Evolutionary conservation across 495 filamentous ascomycete genomes (phyloP).

Genomic region (Xylaria bambusicola): DNA sequence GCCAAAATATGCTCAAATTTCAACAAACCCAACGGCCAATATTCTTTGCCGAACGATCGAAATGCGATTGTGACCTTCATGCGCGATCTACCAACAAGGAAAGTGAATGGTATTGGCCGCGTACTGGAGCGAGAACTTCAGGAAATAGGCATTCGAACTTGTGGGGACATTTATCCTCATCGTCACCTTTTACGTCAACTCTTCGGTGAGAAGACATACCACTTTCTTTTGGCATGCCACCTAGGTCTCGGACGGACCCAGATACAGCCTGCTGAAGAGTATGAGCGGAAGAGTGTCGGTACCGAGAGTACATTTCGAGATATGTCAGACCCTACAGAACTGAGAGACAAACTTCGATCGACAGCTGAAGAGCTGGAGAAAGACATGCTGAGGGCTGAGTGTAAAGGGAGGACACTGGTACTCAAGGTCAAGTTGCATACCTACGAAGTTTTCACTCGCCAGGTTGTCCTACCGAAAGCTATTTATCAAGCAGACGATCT

Average conservation of each 20-base stretch:
- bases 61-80: conserved; percentile 81
- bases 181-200: conserved; percentile 70
- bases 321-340: conserved; percentile 63
- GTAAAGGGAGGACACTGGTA: conserved; percentile 86
- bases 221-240: conserved; percentile 81
- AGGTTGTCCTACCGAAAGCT: conserved; percentile 71
- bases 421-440: conserved; percentile 94
- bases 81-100: conserved; percentile 75
- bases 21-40: conserved; percentile 98
- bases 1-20: conserved; percentile 94
- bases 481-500: conserved; percentile 76
- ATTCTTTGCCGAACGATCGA: conserved; percentile 68
- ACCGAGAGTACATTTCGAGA: conserved; percentile 93
- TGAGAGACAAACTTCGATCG: conserved; percentile 74
- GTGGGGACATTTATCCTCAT: conserved; percentile 82
- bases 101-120: conserved; percentile 90
- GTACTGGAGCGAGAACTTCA: conserved; percentile 93
- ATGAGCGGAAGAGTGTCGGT: conserved; percentile 90
- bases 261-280: conserved; percentile 83
- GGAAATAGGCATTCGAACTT: conserved; percentile 83
- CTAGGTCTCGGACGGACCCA: conserved; percentile 87
- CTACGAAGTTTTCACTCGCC: conserved; percentile 86
- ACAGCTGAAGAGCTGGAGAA: conserved; percentile 87
- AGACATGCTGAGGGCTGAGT: conserved; percentile 75
- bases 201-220: conserved; percentile 88